Evolutionary conservation across 371 early-diverging fungal species (phyloP), one percentile per base, ranked within the genome.

Genomic region (Saksenaea oblongispora): DNA sequence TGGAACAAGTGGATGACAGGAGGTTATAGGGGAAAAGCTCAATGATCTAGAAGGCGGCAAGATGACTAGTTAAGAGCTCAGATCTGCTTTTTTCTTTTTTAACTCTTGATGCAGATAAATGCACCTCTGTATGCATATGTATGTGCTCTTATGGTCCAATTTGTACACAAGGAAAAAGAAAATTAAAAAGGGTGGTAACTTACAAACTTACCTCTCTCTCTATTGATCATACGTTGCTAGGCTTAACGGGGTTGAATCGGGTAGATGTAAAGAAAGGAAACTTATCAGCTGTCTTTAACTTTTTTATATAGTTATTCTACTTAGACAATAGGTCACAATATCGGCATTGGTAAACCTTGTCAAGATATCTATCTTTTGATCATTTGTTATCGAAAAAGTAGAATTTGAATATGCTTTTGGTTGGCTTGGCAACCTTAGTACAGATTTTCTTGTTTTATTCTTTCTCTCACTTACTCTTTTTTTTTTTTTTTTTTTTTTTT

Each of bases 91-190:
- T n/a, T 22, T 41, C 42, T 41, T 47, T 47, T 47, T 31, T 31
- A 31, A 47, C 51, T 47, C 24, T 47, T 47, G 51, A 17, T 47
- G 51, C 51, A 47, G 51, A 47, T 22, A 11, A 22, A 47, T 47
- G 51, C 51, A 47, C n/a, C 17, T 2, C 51, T 47, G 51, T 47
- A 47, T 47, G 51, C 51, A 47, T 22, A 47, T 47, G 51, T 47
- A 47, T 47, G 51, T 47, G 51, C 51, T 47, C 22, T 47, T 47
- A 47, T 47, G 51, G 51, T 18, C 51, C 51, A 47, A 47, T 47
- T 47, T 47, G 51, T 22, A 47, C 51, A 47, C 51, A 47, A 47
- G 51, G 51, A 47, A 47, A 47, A 47, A 22, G 51, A 47, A 47
- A 47, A 18, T 47, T 31, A 31, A 47, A 47, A 47, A 47, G 22